Percentiles rank a stretch among this genome's conserved stretches.
phyloP scores from a whole-genome alignment of 1,139 yeast genomes.

The Suhomyces coccinellae region DNA sequence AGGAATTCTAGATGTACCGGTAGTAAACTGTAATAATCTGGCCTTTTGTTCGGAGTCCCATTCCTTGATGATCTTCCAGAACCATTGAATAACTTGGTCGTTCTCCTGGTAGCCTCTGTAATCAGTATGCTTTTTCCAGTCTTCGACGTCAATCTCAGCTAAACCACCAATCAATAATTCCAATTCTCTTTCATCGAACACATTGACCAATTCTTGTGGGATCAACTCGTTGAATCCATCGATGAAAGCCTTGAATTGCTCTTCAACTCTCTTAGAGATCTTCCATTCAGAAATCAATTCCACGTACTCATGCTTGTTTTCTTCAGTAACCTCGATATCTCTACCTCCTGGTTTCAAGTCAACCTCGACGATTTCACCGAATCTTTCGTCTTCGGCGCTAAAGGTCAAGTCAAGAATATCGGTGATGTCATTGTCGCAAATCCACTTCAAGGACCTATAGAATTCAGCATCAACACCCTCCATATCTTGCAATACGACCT shows the following conservation, averaged over 20 bases:
- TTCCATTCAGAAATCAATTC: conserved; percentile 96
- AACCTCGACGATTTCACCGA: conserved; percentile 88
- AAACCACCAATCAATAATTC: conserved; percentile 97
- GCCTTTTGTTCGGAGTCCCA: conserved; percentile 99
- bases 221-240: conserved; percentile 96
- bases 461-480: conserved; percentile 98
- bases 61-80: conserved; percentile 90
- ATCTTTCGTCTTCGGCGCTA: conserved; percentile 93
- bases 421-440: conserved; percentile 89
- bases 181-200: conserved; percentile 94
- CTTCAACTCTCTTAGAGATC: conserved; percentile 88
- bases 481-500: conserved; percentile 94
- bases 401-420: conserved; percentile 81
- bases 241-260: conserved; percentile 93
- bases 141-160: conserved; percentile 96
- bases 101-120: conserved; percentile 96
- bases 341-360: conserved; percentile 90
- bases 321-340: conserved; percentile 88
- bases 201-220: conserved; percentile 94
- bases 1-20: conserved; percentile 98
- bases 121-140: conserved; percentile 98
- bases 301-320: conserved; percentile 92
- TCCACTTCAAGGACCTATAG: conserved; percentile 93
- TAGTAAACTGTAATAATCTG: conserved; percentile 89
- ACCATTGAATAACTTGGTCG: conserved; percentile 97